These are phyloP conservation scores for Gymnopilus junonius DNA, from an alignment of 768 basidiomycete genomes.

Conservation along the genomic window DNA sequence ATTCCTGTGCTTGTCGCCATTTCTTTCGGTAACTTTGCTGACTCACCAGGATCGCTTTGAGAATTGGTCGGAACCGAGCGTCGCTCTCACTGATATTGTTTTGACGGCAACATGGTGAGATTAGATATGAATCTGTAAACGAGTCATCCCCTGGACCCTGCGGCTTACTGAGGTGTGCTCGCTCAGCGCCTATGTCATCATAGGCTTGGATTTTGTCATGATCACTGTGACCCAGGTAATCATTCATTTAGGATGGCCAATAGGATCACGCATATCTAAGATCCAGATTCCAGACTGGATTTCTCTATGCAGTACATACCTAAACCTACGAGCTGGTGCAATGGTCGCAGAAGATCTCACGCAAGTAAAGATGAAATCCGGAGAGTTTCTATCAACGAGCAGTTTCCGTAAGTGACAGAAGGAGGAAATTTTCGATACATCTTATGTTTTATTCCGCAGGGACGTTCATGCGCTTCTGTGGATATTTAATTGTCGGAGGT, in stretches of 20 bases:
- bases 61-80: neutral
- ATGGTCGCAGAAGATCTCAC: neutral
- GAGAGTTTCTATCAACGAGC: neutral
- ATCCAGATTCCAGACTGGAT: neutral
- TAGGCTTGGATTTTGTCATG: neutral
- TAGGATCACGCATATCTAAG: neutral
- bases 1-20: neutral
- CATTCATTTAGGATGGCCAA: neutral
- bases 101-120: neutral
- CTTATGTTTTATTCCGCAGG: neutral
- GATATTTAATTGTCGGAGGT: conserved; percentile 5
- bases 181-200: neutral
- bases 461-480: neutral
- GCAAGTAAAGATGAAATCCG: neutral
- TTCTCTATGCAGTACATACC: neutral
- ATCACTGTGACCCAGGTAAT: neutral
- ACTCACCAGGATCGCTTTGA: neutral
- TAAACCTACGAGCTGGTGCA: neutral
- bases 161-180: neutral
- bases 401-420: neutral
- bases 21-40: neutral
- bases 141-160: neutral
- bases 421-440: neutral
- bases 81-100: neutral
- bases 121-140: neutral